Base-by-base conservation (phyloP, 129 eudicot species). In the Flaveria sonorensis region DNA sequence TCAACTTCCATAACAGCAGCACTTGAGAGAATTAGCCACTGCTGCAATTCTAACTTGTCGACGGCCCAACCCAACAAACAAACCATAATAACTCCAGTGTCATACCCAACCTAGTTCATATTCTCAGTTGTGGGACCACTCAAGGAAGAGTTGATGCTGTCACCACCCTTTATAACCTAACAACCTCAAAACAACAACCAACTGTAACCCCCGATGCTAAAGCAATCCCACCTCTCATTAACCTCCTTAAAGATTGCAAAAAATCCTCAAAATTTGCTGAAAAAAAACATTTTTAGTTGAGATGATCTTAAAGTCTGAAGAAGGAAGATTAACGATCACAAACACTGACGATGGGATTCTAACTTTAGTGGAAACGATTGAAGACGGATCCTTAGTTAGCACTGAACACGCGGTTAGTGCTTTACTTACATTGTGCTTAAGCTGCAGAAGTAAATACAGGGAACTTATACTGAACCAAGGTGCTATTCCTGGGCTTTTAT, bases 71-170 rank as follows among this genome's bases (percentile, higher is more conserved):
- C 91, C 70, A 92, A 89, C 83, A 92, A 89, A 78, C 86, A 85
- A 8, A 86, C 80, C 51, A 84, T 92, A 75, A 81, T 81, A 42
- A 88, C 64, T 89, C 93, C 1, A 93, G 96, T n/a, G 91, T 86
- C 45, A 72, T 85, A 28, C 89, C 86, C 14, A 85, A 86, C 20
- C 86, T 92, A 21, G 84, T 89, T 40, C 91, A 89, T 39, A 75
- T 92, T 78, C 97, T 92, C 28, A 79, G 87, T 77, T 82, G 87
- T 46, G 96, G 89, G 68, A 89, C 82, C 28, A 85, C 86, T 32
- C 97, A 92, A 81, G 96, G 87, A 70, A 81, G 87, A 72, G 93
- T 92, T 13, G 97, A 92, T 81, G 91, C 93, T 13, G 91, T 92
- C 19, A 89, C 91, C 0, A 87, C 97, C 28, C 97, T 92, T 47